A percentile compares a stretch with the other conserved stretches of the same genome.
Evolutionary conservation across 2,329 filamentous ascomycete species (phyloP).

Genomic region (Microthyrium microscopicum): DNA sequence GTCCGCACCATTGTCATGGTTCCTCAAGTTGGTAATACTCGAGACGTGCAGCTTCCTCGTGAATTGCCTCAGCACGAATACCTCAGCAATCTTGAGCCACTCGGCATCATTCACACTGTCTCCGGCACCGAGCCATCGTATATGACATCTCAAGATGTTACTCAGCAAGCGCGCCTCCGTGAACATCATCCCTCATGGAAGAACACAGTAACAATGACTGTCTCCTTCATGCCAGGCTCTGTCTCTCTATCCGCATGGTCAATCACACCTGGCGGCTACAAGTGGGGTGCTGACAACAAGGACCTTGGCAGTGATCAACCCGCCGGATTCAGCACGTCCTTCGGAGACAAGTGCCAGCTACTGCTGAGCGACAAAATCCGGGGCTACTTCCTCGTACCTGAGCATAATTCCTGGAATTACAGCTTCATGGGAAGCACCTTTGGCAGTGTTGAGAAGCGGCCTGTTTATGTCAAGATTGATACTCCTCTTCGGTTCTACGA

Average conservation of each 20-base stretch:
- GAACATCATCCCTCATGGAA: constrained; percentile 67
- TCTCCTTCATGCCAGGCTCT: constrained; percentile 90
- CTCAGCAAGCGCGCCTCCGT: constrained; percentile 80
- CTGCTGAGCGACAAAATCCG: constrained; percentile 83
- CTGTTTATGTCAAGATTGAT: constrained; percentile 83
- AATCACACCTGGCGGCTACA: constrained; percentile 79
- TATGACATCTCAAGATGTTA: constrained; percentile 92
- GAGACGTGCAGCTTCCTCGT: constrained; percentile 79
- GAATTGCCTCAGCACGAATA: constrained; percentile 85
- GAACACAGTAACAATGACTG: constrained; percentile 86
- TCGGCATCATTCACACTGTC: constrained; percentile 89
- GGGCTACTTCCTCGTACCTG: constrained; percentile 91
- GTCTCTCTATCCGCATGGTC: constrained; percentile 91
- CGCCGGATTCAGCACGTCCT: constrained; percentile 75
- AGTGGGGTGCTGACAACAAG: constrained; percentile 94
- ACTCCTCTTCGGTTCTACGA: constrained; percentile 80
- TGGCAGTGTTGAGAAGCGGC: constrained; percentile 74
- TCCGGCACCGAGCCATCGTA: constrained; percentile 90
- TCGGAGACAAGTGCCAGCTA: constrained; percentile 92
- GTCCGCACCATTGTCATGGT: constrained; percentile 94
- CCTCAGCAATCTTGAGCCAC: constrained; percentile 68
- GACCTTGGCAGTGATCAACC: constrained; percentile 86
- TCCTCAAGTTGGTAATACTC: constrained; percentile 84
- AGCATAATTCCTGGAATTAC: constrained; percentile 88
- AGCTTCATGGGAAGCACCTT: constrained; percentile 93